Conservation (phyloP, 2,329 filamentous ascomycete species). For the Fusarium liriodendri region DNA sequence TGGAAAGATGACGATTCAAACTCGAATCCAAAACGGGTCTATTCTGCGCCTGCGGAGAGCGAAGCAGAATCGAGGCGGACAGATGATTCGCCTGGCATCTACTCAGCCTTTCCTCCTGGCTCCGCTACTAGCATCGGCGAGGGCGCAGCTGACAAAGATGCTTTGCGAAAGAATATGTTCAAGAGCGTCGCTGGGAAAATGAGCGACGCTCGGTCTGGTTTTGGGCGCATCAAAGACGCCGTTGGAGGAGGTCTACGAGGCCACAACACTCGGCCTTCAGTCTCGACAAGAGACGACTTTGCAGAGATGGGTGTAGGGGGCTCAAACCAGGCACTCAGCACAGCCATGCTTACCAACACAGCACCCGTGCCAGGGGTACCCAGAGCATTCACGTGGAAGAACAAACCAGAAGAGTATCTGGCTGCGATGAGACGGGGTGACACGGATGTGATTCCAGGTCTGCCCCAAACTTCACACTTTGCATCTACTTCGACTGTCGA, state of each 20-base stretch:
- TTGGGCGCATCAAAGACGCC: constrained; percentile 87
- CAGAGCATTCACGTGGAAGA: constrained; percentile 72
- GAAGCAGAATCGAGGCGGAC: constrained; percentile 57
- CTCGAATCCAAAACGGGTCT: constrained; percentile 61
- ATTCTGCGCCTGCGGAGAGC: constrained; percentile 64
- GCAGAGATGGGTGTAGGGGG: constrained; percentile 47
- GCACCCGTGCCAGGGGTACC: constrained; percentile 50
- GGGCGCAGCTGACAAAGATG: constrained; percentile 64
- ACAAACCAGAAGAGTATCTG: constrained; percentile 70
- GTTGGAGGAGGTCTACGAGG: constrained; percentile 72
- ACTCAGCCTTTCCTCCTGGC: constrained; percentile 56
- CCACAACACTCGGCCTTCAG: constrained; percentile 64
- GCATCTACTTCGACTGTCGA: constrained; percentile 44
- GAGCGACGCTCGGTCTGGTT: constrained; percentile 82
- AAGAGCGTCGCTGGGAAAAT: constrained; percentile 84
- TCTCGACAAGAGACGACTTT: constrained; percentile 62
- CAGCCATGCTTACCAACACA: constrained; percentile 51
- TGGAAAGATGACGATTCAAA: constrained; percentile 61
- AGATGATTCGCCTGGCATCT: constrained; percentile 59
- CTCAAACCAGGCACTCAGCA: constrained; percentile 24
- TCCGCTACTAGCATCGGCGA: constrained; percentile 62
- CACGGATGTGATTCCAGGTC: constrained; percentile 40
- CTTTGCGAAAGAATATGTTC: constrained; percentile 74
- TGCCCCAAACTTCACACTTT: constrained; percentile 40
- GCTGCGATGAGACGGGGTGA: constrained; percentile 53